Base-by-base conservation (phyloP, 805 yeast species). In the Lachancea sp. region DNA sequence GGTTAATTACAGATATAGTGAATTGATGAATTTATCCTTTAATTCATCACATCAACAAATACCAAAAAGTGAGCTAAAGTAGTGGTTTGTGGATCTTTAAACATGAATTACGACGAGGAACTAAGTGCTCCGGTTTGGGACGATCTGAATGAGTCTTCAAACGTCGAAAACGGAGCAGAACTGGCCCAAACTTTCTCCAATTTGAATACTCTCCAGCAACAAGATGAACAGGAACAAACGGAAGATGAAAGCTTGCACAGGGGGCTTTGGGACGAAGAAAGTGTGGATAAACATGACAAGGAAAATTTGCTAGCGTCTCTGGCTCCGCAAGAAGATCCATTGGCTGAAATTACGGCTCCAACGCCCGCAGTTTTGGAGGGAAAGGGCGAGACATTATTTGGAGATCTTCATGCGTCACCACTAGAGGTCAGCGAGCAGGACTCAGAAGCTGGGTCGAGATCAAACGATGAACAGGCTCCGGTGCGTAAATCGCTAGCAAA, bases 321-420 rank as follows among this genome's bases (percentile, higher is more conserved):
- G 31, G 66, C 63, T 3, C 66, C 67, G 13, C 58, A 58, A 19
- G 55, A 50, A 36, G 59, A 56, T 37, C 65, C 75, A 10, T 46
- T 79, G 22, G 65, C 75, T 1, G 70, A 74, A 15, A 63, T 81
- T 36, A 69, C 76, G 6, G 59, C 60, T 29, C 69, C 66, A 29
- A 62, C 68, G 3, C 34, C 51, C 2, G 27, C 53, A 3, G 44
- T 47, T 1, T 54, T 62, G 3, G 63, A 64, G 12, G 52, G 47
- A 34, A 57, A 55, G 35, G 60, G 60, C 34, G 72, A 64, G 31
- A 59, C 70, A 1, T 47, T 70, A 36, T 70, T 70, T 49, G 54
- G 59, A 12, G 67, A 62, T 13, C 44, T 49, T 9, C 49, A 47
- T 9, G 48, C 48, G 32, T 55, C 52, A 26, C 58, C 63, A 9